Evolutionary conservation across 306 rosid species (phyloP).

Genomic region (Trifolium fragiferum): DNA sequence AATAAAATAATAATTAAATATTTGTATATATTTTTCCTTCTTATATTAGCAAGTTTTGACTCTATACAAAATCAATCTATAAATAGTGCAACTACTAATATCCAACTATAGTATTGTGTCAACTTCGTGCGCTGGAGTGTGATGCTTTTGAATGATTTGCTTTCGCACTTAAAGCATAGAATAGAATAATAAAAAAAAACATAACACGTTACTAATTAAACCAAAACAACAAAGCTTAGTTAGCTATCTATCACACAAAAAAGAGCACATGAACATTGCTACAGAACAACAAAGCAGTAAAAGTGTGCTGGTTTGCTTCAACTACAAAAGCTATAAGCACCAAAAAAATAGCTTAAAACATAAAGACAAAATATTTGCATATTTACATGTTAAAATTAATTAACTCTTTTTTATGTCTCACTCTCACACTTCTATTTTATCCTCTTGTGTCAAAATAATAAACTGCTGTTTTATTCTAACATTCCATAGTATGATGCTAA

Average conservation of each 20-base stretch:
- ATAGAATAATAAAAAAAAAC: background rate
- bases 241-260: background rate
- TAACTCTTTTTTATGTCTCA: background rate
- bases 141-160: background rate
- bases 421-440: background rate
- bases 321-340: too few species aligned
- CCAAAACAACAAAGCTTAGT: background rate
- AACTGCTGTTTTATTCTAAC: background rate
- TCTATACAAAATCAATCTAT: background rate
- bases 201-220: background rate
- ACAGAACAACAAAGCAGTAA: background rate
- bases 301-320: background rate
- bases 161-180: background rate
- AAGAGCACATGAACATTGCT: background rate
- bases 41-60: background rate
- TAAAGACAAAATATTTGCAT: background rate
- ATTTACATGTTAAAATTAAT: background rate
- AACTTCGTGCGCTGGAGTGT: background rate
- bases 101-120: background rate
- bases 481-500: background rate
- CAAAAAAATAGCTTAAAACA: too few species aligned
- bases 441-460: background rate
- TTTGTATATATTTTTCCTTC: background rate
- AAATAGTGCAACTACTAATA: background rate
- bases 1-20: too few species aligned